These are phyloP conservation scores for Acanthamoeba polyphaga DNA, from an alignment of 208 protist species.

Conservation along the genomic window DNA sequence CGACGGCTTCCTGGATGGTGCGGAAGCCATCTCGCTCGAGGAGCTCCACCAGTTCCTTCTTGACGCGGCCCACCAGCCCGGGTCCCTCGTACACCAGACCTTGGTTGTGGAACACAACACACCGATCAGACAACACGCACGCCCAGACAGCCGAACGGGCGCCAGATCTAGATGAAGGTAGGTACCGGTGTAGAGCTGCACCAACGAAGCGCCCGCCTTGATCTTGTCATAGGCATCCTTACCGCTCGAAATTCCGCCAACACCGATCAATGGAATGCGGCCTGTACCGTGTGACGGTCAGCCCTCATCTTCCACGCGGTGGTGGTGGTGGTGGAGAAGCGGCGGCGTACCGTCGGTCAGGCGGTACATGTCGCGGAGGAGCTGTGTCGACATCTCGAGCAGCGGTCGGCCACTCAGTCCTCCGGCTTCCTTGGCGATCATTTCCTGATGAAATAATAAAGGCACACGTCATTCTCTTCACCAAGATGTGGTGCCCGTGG, in stretches of 20 bases:
- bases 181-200: constrained; percentile 88
- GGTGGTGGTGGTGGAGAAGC: not conserved
- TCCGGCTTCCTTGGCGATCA: constrained; percentile 60
- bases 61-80: constrained; percentile 77
- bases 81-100: constrained; percentile 83
- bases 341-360: constrained; percentile 86
- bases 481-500: not conserved
- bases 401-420: constrained; percentile 85
- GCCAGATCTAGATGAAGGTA: not conserved
- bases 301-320: too few relatives aligned
- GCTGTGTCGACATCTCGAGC: constrained; percentile 77
- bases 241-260: constrained; percentile 85
- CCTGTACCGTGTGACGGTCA: not conserved
- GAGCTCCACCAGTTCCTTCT: constrained; percentile 80
- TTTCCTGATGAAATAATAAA: not conserved
- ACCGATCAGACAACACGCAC: too few relatives aligned
- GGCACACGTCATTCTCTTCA: not conserved
- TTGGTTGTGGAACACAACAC: not conserved
- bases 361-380: constrained; percentile 86
- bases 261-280: constrained; percentile 76
- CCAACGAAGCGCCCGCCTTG: constrained; percentile 83
- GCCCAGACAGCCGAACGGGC: too few relatives aligned
- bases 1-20: constrained; percentile 85
- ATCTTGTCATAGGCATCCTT: constrained; percentile 89
- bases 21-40: constrained; percentile 80